Evolutionary conservation across 2,329 filamentous ascomycete species (phyloP).

Genomic region (Hymenoscyphus repandus): DNA sequence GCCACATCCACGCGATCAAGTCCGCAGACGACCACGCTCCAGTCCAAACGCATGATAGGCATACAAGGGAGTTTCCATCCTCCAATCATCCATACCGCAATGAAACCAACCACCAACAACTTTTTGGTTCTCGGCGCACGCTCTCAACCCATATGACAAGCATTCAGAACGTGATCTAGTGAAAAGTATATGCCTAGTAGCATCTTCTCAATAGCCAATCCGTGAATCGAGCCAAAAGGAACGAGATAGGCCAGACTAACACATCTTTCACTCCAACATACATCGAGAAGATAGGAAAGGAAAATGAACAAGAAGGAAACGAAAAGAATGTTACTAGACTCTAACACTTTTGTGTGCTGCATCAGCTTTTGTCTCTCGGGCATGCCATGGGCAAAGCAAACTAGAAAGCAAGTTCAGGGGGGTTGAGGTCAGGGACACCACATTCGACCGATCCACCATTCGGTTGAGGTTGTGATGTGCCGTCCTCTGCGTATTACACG

Average conservation of each 20-base stretch:
- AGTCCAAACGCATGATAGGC: no score
- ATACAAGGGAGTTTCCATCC: no score
- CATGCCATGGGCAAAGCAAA: neutral
- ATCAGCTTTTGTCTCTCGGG: neutral
- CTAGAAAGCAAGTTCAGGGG: neutral
- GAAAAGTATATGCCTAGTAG: neutral
- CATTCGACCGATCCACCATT: neutral
- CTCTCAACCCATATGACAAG: no score
- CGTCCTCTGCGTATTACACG: slow-evolving; percentile 23
- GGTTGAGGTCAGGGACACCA: slow-evolving; percentile 23
- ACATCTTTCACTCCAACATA: neutral
- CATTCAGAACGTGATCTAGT: neutral
- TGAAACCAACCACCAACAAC: no score
- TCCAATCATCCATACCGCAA: no score
- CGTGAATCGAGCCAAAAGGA: neutral
- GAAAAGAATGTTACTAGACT: neutral
- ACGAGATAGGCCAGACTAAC: neutral
- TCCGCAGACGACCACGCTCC: no score
- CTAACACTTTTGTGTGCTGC: neutral
- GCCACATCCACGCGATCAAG: no score
- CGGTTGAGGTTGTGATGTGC: slow-evolving; percentile 13
- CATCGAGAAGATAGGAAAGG: neutral
- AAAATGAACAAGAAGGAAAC: neutral
- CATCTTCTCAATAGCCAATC: neutral
- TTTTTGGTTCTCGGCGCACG: no score